Percentiles rank a stretch among this genome's conserved stretches.
These are phyloP conservation scores for Mesembryanthemum crystallinum DNA, from an alignment of 148 eudicot genomes.

Conservation along the genomic window DNA sequence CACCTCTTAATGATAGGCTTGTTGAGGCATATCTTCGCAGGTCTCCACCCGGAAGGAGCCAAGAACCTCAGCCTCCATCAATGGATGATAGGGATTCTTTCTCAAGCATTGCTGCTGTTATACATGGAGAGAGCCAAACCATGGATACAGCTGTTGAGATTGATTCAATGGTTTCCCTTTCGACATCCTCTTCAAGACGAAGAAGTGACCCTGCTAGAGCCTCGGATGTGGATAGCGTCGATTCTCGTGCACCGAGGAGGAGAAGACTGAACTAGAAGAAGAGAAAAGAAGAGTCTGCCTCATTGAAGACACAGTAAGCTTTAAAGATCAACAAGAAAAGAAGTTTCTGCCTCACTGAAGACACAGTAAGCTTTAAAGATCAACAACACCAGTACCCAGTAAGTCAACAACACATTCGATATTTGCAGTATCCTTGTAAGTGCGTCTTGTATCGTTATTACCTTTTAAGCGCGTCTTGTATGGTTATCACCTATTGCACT, in stretches of 20 bases:
- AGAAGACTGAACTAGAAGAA: slow-evolving; percentile 58
- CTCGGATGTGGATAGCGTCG: slow-evolving; percentile 87
- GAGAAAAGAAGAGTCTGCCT: slow-evolving; percentile 4
- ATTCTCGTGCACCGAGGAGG: slow-evolving; percentile 79
- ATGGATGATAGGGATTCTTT: slow-evolving; percentile 92
- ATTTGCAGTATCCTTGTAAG: slow-evolving; percentile 28
- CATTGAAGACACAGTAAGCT: slow-evolving; percentile 1
- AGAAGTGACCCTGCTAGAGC: slow-evolving; percentile 59
- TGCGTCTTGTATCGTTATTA: slow-evolving; percentile 14
- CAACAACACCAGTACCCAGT: background rate
- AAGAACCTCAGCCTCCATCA: slow-evolving; percentile 41
- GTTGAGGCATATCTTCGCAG: slow-evolving; percentile 47
- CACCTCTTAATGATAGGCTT: slow-evolving; percentile 43
- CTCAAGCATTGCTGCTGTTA: slow-evolving; percentile 87
- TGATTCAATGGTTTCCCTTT: slow-evolving; percentile 72
- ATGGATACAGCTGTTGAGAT: slow-evolving; percentile 84
- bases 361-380: slow-evolving; percentile 4
- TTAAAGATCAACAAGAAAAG: slow-evolving; percentile 2
- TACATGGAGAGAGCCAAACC: slow-evolving; percentile 86
- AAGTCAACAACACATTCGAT: slow-evolving; percentile 14
- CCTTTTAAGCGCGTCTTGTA: background rate
- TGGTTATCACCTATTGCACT: slow-evolving; percentile 12
- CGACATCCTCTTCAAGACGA: slow-evolving; percentile 80
- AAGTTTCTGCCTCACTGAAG: slow-evolving; percentile 2
- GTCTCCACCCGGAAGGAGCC: slow-evolving; percentile 48